Conservation (phyloP, 345 rosid species). For the Bretschneidera sinensis region DNA sequence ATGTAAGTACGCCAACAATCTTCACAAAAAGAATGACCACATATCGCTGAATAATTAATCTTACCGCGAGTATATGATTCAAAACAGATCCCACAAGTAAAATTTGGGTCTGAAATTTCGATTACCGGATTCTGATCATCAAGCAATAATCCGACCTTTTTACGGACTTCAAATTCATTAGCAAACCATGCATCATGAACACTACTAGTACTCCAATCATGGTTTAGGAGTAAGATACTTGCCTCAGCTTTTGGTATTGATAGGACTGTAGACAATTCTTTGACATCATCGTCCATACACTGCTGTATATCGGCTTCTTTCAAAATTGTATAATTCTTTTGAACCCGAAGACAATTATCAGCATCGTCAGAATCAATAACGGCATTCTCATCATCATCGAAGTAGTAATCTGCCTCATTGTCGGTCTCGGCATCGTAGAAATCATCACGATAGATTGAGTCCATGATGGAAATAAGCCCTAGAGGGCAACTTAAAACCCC, state of each 20-base stretch:
- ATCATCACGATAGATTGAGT: too few species aligned
- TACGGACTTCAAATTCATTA: slow-evolving; percentile 5
- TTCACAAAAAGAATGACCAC: slow-evolving; percentile 32
- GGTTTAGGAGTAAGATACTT: background rate
- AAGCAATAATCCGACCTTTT: slow-evolving; percentile 11
- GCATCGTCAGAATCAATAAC: background rate
- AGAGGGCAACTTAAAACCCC: too few species aligned
- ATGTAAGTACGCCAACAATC: slow-evolving; percentile 32
- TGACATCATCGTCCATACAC: background rate
- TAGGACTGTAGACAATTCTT: background rate
- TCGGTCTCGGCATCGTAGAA: too few species aligned
- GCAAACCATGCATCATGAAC: slow-evolving; percentile 6
- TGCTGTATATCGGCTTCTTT: background rate
- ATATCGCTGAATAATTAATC: slow-evolving; percentile 9
- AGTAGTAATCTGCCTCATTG: too few species aligned
- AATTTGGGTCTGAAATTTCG: background rate
- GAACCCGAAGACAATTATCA: background rate
- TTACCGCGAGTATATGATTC: slow-evolving; percentile 1
- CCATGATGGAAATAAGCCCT: too few species aligned
- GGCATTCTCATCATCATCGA: too few species aligned
- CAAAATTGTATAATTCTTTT: background rate
- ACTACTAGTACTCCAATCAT: background rate
- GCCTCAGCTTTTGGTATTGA: background rate
- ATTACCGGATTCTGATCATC: background rate
- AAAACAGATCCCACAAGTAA: slow-evolving; percentile 28